A percentile compares a stretch with the other conserved stretches of the same genome.
Conservation (phyloP, 23 red algal species). For the Gracilaria caudata region DNA sequence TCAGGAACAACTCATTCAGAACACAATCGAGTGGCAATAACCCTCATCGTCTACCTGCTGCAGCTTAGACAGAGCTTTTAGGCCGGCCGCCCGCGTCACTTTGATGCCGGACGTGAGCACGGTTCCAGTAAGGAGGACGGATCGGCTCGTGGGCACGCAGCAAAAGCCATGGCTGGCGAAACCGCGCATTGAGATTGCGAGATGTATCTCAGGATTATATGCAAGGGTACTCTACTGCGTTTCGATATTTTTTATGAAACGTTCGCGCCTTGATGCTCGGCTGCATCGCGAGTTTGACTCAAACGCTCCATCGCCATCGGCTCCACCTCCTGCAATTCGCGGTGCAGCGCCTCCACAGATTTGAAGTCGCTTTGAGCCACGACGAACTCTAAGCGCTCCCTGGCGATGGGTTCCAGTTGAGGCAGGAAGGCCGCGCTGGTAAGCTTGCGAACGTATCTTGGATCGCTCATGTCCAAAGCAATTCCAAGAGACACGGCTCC, state of each 20-base stretch:
- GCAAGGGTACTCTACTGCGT: background rate
- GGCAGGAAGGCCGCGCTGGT: background rate
- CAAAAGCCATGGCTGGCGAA: background rate
- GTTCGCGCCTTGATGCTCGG: background rate
- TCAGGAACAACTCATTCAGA: background rate
- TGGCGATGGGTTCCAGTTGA: background rate
- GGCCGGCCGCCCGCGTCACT: background rate
- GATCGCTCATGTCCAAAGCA: constrained; percentile 12
- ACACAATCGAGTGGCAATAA: background rate
- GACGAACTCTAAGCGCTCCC: constrained; percentile 7
- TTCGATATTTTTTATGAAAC: background rate
- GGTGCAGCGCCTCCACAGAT: background rate
- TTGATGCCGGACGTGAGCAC: too few species aligned
- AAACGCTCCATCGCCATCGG: background rate
- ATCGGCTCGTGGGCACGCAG: background rate
- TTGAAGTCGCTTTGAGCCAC: constrained; percentile 1
- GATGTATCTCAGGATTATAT: too few species aligned
- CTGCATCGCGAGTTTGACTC: background rate
- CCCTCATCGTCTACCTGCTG: background rate
- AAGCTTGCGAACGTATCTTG: background rate
- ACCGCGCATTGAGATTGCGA: background rate
- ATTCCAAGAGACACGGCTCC: background rate
- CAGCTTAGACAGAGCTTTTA: background rate
- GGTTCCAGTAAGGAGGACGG: background rate
- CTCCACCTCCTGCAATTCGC: background rate